Base-by-base conservation (phyloP, 192 early-diverging fungal genomes). In the Funneliformis geosporum region DNA sequence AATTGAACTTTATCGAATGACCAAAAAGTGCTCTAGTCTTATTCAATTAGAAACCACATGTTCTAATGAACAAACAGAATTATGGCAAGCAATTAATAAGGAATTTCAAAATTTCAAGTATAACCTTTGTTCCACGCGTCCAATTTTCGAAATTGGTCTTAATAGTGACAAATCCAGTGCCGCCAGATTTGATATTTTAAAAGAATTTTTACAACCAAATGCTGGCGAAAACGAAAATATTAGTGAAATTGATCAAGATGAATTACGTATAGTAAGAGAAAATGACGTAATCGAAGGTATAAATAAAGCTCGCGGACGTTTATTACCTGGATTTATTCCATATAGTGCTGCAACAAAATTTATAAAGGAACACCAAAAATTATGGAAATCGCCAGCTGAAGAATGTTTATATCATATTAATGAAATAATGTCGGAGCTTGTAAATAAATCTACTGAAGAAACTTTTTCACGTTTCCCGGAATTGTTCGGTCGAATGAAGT, bases 341-440 rank as follows among this genome's bases (percentile, higher is more conserved):
- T 75, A 75, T 23, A 61, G 55, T 14, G 9, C 47, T 4, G 73
- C 28, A 21, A 8, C n/a, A 7, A 62, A 1, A 5, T 16, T 59
- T 4, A 75, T 75, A 21, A 16, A 43, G 25, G 50, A 43, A 12
- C 14, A 16, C 23, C 47, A 75, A 42, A 62, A 39, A 40, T 42
- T 43, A 39, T 75, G 73, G 73, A 16, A 61, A 60, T 39, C 23
- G 1, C 59, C 59, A 39, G 55, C 73, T 8, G 1, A 23, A 4
- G 18, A 33, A 23, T 75, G 73, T 61, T 61, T 75, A 61, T 16
- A 75, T n/a, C 16, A 38, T 8, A 25, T 75, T 61, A 25, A 75
- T 43, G 38, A 60, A 6, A 59, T 75, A 42, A 75, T 75, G 73
- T n/a, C 25, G 0, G 8, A 42, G 23, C 21, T 33, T 11, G 39